These are phyloP conservation scores for Clarireedia hainanense DNA, from an alignment of 2,329 filamentous ascomycete genomes.

Conservation along the genomic window DNA sequence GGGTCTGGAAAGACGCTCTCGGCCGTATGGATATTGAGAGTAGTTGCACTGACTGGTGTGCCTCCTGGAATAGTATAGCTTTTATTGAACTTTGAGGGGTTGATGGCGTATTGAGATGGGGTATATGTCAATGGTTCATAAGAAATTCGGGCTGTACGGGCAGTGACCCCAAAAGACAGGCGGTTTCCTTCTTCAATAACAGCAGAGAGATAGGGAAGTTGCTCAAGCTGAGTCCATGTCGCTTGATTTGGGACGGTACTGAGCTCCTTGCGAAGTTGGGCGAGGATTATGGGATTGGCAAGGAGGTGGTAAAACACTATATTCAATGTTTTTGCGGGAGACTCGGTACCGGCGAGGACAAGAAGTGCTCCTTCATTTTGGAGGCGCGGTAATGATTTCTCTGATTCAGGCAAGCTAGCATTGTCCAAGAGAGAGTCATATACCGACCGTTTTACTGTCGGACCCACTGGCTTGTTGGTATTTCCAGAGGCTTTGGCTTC, in stretches of 20 bases:
- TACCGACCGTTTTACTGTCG: constrained; percentile 18
- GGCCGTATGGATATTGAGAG: constrained; percentile 23
- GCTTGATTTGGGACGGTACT: not conserved
- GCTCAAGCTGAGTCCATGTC: constrained; percentile 14
- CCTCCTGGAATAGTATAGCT: constrained; percentile 15
- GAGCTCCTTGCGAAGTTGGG: constrained; percentile 30
- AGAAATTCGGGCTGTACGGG: constrained; percentile 23
- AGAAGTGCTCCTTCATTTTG: constrained; percentile 28
- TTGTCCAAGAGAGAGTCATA: constrained; percentile 22
- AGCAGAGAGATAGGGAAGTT: constrained; percentile 25
- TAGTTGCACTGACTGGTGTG: constrained; percentile 14
- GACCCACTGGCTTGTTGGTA: not conserved
- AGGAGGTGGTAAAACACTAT: constrained; percentile 32
- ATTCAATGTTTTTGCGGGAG: constrained; percentile 29
- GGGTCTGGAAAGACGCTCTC: constrained; percentile 24
- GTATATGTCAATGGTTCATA: not conserved
- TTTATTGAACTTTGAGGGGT: not conserved
- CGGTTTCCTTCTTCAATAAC: constrained; percentile 29
- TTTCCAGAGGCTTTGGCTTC: not conserved
- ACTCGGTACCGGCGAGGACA: constrained; percentile 32
- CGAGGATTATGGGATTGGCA: constrained; percentile 24
- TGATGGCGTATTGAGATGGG: no score
- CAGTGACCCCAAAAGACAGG: constrained; percentile 26
- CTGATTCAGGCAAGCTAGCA: constrained; percentile 22
- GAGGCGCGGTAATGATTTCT: constrained; percentile 28